Evolutionary conservation across 768 basidiomycete genomes (phyloP).

Genomic region (Collybia sordida): DNA sequence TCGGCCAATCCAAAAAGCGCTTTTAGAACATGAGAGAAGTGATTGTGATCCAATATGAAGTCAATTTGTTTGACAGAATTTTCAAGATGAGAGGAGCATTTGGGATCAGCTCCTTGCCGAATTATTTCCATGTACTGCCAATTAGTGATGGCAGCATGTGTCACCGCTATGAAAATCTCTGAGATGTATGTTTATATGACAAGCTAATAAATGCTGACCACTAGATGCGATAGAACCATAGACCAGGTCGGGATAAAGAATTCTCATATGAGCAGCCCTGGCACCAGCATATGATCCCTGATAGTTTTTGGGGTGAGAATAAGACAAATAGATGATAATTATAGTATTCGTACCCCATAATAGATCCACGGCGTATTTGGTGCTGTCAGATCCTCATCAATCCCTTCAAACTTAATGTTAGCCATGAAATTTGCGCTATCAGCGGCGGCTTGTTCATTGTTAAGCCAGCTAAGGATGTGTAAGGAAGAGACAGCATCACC

Average conservation of each 20-base stretch:
- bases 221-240: constrained; percentile 89
- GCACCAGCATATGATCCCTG: constrained; percentile 93
- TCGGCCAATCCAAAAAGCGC: constrained; percentile 71
- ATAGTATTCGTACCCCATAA: constrained; percentile 67
- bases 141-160: constrained; percentile 77
- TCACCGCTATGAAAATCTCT: constrained; percentile 56
- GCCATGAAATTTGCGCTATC: constrained; percentile 93
- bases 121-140: constrained; percentile 92
- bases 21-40: constrained; percentile 57
- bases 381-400: constrained; percentile 70
- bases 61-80: constrained; percentile 63
- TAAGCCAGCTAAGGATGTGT: constrained; percentile 65
- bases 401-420: constrained; percentile 70
- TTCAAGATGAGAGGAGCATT: constrained; percentile 59
- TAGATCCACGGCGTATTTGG: constrained; percentile 86
- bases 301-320: constrained; percentile 5
- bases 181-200: background rate
- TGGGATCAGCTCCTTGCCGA: constrained; percentile 62
- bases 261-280: constrained; percentile 86
- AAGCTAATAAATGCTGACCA: constrained; percentile 41
- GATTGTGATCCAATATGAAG: constrained; percentile 46
- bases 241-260: constrained; percentile 86
- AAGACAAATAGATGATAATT: background rate
- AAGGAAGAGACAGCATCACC: constrained; percentile 6
- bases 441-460: constrained; percentile 84